phyloP scores from a whole-genome alignment of 371 early-diverging fungal species.

The Agmasoma carcini region DNA sequence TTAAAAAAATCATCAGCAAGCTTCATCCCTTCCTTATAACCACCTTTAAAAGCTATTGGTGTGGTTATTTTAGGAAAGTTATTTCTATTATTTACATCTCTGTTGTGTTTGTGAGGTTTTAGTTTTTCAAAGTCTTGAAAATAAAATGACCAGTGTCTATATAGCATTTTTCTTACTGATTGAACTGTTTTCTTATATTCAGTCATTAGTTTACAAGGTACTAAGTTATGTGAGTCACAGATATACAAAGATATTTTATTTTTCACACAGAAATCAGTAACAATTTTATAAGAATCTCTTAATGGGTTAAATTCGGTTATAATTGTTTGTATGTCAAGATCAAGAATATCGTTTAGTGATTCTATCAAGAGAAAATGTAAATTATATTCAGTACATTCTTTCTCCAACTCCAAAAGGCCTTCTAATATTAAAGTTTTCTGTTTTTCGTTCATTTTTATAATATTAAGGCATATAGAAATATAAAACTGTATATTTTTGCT shows the following conservation, averaged over 20 bases:
- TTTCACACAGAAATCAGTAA: constrained; percentile 6
- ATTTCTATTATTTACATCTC: not conserved
- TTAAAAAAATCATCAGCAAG: constrained; percentile 7
- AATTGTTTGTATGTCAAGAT: not conserved
- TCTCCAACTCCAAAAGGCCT: constrained; percentile 4
- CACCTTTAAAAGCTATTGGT: constrained; percentile 1
- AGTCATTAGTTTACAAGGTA: constrained; percentile 11
- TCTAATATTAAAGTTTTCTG: constrained; percentile 11
- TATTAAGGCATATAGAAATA: not conserved
- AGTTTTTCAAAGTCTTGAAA: constrained; percentile 5
- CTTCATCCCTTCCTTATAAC: constrained; percentile 20
- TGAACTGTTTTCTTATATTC: constrained; percentile 10
- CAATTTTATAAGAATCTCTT: constrained; percentile 4
- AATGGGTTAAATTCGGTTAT: constrained; percentile 30
- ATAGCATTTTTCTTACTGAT: constrained; percentile 19
- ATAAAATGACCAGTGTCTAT: constrained; percentile 10
- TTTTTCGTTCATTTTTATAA: constrained; percentile 4
- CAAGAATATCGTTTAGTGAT: not conserved
- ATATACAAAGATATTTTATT: not conserved
- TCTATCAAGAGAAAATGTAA: constrained; percentile 2
- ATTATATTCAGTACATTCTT: constrained; percentile 1
- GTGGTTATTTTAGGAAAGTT: not conserved
- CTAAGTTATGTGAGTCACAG: constrained; percentile 32
- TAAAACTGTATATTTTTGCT: not conserved
- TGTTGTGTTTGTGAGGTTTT: not conserved